phyloP scores from a whole-genome alignment of 2,329 filamentous ascomycete genomes.

The Leptographium galeiforme region DNA sequence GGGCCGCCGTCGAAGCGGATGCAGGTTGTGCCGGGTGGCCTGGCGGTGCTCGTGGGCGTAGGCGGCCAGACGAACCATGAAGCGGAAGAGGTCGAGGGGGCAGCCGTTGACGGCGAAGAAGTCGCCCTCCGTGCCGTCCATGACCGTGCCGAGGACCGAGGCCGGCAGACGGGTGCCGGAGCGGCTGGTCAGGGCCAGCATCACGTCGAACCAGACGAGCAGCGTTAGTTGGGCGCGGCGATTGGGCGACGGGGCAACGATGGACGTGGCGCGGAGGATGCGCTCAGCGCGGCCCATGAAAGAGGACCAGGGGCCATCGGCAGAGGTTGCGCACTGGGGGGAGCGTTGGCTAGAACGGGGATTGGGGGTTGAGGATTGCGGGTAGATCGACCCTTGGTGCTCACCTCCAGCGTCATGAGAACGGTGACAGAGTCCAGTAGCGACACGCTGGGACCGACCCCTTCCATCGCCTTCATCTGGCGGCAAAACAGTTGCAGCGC shows the following conservation, averaged over 20 bases:
- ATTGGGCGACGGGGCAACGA: not conserved
- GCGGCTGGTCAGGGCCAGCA: slow-evolving; percentile 19
- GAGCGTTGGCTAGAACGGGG: not conserved
- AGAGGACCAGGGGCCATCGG: slow-evolving; percentile 17
- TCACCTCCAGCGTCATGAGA: slow-evolving; percentile 21
- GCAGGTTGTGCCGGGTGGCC: slow-evolving; percentile 16
- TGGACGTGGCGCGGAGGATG: not conserved
- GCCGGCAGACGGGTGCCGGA: slow-evolving; percentile 14
- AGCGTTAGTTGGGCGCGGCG: slow-evolving; percentile 17
- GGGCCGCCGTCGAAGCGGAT: slow-evolving; percentile 15
- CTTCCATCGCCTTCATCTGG: slow-evolving; percentile 8
- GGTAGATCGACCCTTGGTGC: not conserved
- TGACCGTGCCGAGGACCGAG: slow-evolving; percentile 9
- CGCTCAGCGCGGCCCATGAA: slow-evolving; percentile 12
- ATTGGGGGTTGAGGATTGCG: too few relatives aligned
- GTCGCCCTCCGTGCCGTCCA: slow-evolving; percentile 9
- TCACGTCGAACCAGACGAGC: slow-evolving; percentile 22
- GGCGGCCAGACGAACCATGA: slow-evolving; percentile 16
- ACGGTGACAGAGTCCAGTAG: slow-evolving; percentile 18
- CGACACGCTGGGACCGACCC: slow-evolving; percentile 5
- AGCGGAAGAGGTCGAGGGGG: slow-evolving; percentile 15
- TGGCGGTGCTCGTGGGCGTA: slow-evolving; percentile 18
- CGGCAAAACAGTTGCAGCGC: slow-evolving; percentile 15
- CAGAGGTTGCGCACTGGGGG: slow-evolving; percentile 19
- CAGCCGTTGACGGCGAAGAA: slow-evolving; percentile 22